These are phyloP conservation scores for Trichoderma simmonsii DNA, from an alignment of 2,329 filamentous ascomycete genomes.

Conservation along the genomic window DNA sequence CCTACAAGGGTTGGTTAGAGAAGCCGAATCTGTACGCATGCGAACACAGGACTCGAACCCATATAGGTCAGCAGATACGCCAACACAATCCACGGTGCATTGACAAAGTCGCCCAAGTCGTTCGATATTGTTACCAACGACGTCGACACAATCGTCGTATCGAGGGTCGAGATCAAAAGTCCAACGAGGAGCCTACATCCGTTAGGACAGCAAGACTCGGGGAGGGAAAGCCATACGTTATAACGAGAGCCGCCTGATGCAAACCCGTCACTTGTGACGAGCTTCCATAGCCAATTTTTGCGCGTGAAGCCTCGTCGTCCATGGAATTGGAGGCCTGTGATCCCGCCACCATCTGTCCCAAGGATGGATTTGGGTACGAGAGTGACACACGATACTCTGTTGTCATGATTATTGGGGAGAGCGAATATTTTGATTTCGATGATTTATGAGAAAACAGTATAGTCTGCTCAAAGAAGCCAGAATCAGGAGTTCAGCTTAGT, in stretches of 20 bases:
- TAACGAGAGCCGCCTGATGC: slow-evolving; percentile 19
- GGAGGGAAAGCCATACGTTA: slow-evolving; percentile 19
- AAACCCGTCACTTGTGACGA: neutral
- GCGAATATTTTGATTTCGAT: neutral
- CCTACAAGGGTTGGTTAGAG: slow-evolving; percentile 32
- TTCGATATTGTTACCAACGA: slow-evolving; percentile 55
- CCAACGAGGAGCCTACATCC: slow-evolving; percentile 46
- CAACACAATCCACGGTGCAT: slow-evolving; percentile 54
- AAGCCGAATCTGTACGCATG: slow-evolving; percentile 10
- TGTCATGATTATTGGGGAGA: slow-evolving; percentile 23
- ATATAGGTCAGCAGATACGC: slow-evolving; percentile 57
- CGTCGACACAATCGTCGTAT: slow-evolving; percentile 57
- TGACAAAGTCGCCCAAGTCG: slow-evolving; percentile 49
- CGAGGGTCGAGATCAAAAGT: slow-evolving; percentile 55
- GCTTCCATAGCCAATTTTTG: neutral
- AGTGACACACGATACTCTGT: slow-evolving; percentile 31
- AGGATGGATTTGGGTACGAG: slow-evolving; percentile 33
- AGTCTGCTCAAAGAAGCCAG: neutral
- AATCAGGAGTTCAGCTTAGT: neutral
- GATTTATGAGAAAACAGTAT: neutral
- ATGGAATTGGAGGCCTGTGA: slow-evolving; percentile 8
- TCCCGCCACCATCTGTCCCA: slow-evolving; percentile 30
- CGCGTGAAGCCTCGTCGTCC: neutral
- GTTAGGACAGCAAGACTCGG: neutral
- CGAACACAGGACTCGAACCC: slow-evolving; percentile 34